Evolutionary conservation across 306 rosid species (phyloP).

Genomic region (Hippophae gyantsensis): DNA sequence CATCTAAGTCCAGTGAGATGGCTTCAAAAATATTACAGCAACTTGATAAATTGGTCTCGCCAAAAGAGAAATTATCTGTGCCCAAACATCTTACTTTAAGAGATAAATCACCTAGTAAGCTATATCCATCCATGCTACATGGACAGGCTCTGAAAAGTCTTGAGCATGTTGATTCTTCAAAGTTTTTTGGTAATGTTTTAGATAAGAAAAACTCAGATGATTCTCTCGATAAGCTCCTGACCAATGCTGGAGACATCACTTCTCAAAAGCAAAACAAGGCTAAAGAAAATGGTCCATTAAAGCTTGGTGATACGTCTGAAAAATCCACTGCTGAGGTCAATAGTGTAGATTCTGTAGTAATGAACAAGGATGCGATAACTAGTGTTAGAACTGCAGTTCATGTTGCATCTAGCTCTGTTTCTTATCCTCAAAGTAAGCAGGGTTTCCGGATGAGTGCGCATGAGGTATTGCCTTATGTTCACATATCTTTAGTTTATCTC

Average conservation of each 20-base stretch:
- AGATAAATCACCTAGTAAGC: constrained; percentile 49
- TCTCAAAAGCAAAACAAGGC: constrained; percentile 32
- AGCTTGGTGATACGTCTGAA: constrained; percentile 25
- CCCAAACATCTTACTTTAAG: constrained; percentile 27
- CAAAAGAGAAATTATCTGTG: constrained; percentile 53
- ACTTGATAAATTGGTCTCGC: constrained; percentile 66
- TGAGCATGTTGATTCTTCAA: constrained; percentile 67
- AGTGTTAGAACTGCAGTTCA: constrained; percentile 25
- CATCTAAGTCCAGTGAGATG: constrained; percentile 67
- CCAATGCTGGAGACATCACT: constrained; percentile 27
- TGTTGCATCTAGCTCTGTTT: constrained; percentile 24
- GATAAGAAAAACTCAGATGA: constrained; percentile 19
- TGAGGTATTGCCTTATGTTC: constrained; percentile 47
- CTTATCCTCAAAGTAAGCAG: constrained; percentile 40
- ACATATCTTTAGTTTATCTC: not conserved
- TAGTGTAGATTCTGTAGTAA: constrained; percentile 25
- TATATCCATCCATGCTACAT: constrained; percentile 69
- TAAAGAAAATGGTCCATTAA: constrained; percentile 40
- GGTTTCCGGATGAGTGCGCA: constrained; percentile 80
- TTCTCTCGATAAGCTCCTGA: constrained; percentile 17
- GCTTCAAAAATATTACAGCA: constrained; percentile 77
- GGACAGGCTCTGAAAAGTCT: constrained; percentile 84
- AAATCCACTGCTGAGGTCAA: constrained; percentile 21
- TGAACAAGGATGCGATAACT: constrained; percentile 21
- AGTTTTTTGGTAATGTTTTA: constrained; percentile 29